These are phyloP conservation scores for Bipolaris gigantea DNA, from an alignment of 2,329 filamentous ascomycete genomes.

Conservation along the genomic window DNA sequence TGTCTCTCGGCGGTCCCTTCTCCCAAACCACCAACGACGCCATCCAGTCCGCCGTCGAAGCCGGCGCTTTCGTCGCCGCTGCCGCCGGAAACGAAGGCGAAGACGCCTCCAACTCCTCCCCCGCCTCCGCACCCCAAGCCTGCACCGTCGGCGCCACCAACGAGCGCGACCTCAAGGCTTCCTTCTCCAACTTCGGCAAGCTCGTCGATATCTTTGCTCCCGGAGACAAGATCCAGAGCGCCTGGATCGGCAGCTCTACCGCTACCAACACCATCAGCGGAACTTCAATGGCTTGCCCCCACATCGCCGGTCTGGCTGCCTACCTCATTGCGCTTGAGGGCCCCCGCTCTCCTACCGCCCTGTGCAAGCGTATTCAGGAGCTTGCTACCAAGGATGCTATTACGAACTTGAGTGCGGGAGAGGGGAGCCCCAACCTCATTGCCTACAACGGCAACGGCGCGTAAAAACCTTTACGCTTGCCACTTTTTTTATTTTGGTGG, in stretches of 20 bases:
- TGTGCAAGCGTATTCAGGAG: slow-evolving; percentile 15
- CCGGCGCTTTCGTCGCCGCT: slow-evolving; percentile 34
- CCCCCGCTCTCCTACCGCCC: slow-evolving; percentile 11
- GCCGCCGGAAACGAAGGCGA: slow-evolving; percentile 31
- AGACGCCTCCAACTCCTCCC: slow-evolving; percentile 27
- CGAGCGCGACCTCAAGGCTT: slow-evolving; percentile 8
- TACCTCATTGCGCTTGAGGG: slow-evolving; percentile 28
- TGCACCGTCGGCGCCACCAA: slow-evolving; percentile 34
- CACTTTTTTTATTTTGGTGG: too few relatives aligned
- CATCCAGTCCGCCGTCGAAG: slow-evolving; percentile 24
- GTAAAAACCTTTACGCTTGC: not conserved
- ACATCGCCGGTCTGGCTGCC: not conserved
- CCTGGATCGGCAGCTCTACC: slow-evolving; percentile 41
- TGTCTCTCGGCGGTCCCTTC: slow-evolving; percentile 25
- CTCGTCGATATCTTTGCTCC: slow-evolving; percentile 41
- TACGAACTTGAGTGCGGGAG: slow-evolving; percentile 6
- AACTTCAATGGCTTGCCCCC: slow-evolving; percentile 3
- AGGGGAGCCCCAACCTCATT: slow-evolving; percentile 17
- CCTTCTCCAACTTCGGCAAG: slow-evolving; percentile 21
- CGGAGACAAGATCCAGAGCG: slow-evolving; percentile 43
- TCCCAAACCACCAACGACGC: slow-evolving; percentile 30
- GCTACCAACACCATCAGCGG: slow-evolving; percentile 12
- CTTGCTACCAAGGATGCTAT: slow-evolving; percentile 16
- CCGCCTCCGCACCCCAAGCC: slow-evolving; percentile 34
- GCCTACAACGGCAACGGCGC: slow-evolving; percentile 17